Base-by-base conservation (phyloP, 106 monocot species). In the Iris macrosiphon region DNA sequence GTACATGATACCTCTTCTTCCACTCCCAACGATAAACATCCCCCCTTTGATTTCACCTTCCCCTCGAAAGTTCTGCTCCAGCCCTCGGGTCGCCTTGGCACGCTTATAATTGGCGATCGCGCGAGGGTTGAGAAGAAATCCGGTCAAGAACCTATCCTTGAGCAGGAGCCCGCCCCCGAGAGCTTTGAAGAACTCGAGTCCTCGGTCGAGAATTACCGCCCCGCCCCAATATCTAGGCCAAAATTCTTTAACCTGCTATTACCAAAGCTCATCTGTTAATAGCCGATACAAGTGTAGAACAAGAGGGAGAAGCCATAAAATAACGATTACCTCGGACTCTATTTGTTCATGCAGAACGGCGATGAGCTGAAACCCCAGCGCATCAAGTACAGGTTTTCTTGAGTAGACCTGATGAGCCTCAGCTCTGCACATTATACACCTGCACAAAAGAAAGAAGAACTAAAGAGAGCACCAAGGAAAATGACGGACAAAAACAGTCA, bases 391-490 rank as follows among this genome's bases (percentile, higher is more conserved):
- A 9, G 71, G 48, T 27, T 71, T 71, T 40, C 71, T 71, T 16
- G 71, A 53, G 49, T 63, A 71, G 5, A 71, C 14, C 31, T 55
- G 62, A 56, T 63, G 71, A 39, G 71, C 71, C 26, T 71, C 71
- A 22, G 71, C 71, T 57, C 71, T 55, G 47, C 71, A 71, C 71
- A 71, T 71, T 20, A 71, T 40, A 31, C 71, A 71, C 21, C 71
- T 71, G 27, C 11, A 56, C 6, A n/a, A 12, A 11, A 23, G 42
- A 15, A 20, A n/a, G n/a, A 1, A 1, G 0, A 0, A 37, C 12
- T 7, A 7, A 37, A 7, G 4, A 6, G 1, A 26, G 1, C 29
- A 26, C 26, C 10, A 15, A 9, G 22, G 16, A 30, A 6, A 2
- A n/a, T n/a, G n/a, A n/a, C n/a, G n/a, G n/a, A n/a, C n/a, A n/a